Base-by-base conservation (phyloP, 1,284 basidiomycete genomes). In the Clitocybe nebularis region DNA sequence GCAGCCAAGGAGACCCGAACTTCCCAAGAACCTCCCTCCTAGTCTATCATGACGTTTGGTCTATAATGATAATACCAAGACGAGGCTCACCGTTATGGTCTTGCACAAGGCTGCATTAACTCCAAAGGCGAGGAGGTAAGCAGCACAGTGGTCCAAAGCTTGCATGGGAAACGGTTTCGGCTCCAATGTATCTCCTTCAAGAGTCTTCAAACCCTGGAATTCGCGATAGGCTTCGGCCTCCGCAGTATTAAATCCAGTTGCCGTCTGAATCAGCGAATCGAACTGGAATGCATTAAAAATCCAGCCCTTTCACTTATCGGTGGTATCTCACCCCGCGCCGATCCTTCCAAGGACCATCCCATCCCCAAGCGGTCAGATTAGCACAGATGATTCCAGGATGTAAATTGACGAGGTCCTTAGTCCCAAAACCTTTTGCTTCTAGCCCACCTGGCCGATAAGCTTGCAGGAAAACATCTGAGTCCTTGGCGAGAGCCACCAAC, bases 201-300 rank as follows among this genome's bases (percentile, higher is more conserved):
- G n/a, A 11, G 44, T 33, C 1, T 44, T 28, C 2, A 48, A 48
- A 1, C 56, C 57, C 3, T 41, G 51, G 41, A 57, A 73, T 3
- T 52, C 36, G 0, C 64, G 61, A 47, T 67, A 75, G 3, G 75
- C 75, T 38, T 71, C 58, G 0, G 67, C 75, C 61, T 84, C 82
- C 6, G 75, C 74, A 17, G 64, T 55, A 44, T 83, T 84, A 56
- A 83, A 77, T 0, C 82, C 83, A 0, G 70, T 74, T 0, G 79
- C 77, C 0, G 79, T 82, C 58, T 86, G 81, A 0, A 82, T 75
- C 2, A 85, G 64, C 0, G 80, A 83, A 52, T 86, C 82, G 47
- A 84, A 85, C 79, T 81, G 45, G 3, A 17, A 21, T 4, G 19
- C 5, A 37, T 20, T 43, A 16, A 33, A 17, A 8, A 34, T 13